Evolutionary conservation across 2,329 filamentous ascomycete genomes (phyloP).

Genomic region (Hirsutella minnesotensis): DNA sequence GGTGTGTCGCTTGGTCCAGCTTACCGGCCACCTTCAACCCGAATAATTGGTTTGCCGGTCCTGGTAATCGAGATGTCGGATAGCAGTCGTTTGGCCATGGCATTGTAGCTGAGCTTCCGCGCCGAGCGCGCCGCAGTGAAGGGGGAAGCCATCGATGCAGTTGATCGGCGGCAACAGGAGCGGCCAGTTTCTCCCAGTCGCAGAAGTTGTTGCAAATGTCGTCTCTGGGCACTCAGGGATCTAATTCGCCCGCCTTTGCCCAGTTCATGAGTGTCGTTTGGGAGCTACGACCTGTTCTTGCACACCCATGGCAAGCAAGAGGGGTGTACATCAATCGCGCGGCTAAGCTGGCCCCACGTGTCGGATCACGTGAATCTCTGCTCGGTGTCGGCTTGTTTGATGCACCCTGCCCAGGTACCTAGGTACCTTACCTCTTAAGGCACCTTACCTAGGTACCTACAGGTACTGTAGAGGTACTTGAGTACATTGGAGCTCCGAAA

Average conservation of each 20-base stretch:
- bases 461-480: too few relatives aligned
- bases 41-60: conserved; percentile 90
- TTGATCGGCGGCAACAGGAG: conserved; percentile 1
- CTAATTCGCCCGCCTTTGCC: neutral
- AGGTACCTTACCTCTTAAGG: too few relatives aligned
- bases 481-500: too few relatives aligned
- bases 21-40: conserved; percentile 80
- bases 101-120: conserved; percentile 32
- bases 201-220: neutral
- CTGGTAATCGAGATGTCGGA: conserved; percentile 89
- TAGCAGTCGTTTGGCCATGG: conserved; percentile 39
- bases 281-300: neutral
- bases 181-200: neutral
- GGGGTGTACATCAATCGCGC: too few relatives aligned
- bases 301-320: too few relatives aligned
- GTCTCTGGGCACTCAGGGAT: neutral
- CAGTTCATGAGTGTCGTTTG: neutral
- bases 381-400: too few relatives aligned
- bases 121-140: conserved; percentile 44
- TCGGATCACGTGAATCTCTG: too few relatives aligned
- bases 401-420: too few relatives aligned
- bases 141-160: conserved; percentile 41
- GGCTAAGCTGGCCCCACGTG: too few relatives aligned
- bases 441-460: too few relatives aligned
- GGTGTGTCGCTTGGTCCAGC: conserved; percentile 19